Conservation (phyloP, 31 red algal genomes). For the Odonthalia washingtoniensis region DNA sequence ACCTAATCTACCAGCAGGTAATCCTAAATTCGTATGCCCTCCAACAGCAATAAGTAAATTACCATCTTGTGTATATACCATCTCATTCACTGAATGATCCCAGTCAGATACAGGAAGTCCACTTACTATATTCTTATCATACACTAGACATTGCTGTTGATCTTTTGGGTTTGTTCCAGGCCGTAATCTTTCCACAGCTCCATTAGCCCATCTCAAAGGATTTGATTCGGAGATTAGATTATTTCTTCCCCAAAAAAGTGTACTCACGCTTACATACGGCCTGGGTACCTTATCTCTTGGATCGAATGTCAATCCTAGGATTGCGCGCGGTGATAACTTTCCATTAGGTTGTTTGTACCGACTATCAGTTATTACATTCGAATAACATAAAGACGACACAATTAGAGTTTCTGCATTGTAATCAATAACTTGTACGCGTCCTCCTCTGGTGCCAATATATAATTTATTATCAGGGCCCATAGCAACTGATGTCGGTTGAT, state of each 20-base stretch:
- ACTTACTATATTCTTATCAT: slow-evolving; percentile 50
- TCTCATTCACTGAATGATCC: slow-evolving; percentile 60
- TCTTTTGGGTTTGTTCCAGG: slow-evolving; percentile 47
- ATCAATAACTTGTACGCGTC: slow-evolving; percentile 53
- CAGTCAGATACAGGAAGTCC: slow-evolving; percentile 61
- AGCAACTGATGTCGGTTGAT: slow-evolving; percentile 45
- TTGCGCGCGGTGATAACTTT: slow-evolving; percentile 35
- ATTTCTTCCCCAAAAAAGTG: slow-evolving; percentile 42
- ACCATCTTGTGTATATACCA: slow-evolving; percentile 68
- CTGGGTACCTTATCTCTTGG: slow-evolving; percentile 48
- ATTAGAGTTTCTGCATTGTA: slow-evolving; percentile 42
- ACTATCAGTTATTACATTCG: slow-evolving; percentile 37
- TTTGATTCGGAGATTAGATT: slow-evolving; percentile 28
- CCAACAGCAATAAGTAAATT: slow-evolving; percentile 80
- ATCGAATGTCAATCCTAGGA: slow-evolving; percentile 64
- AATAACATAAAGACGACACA: slow-evolving; percentile 53
- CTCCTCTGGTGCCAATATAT: slow-evolving; percentile 58
- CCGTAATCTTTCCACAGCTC: slow-evolving; percentile 59
- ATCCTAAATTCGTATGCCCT: slow-evolving; percentile 71
- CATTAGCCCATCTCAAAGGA: slow-evolving; percentile 52
- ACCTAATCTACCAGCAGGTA: slow-evolving; percentile 55
- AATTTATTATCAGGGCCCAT: slow-evolving; percentile 52
- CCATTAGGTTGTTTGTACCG: slow-evolving; percentile 12
- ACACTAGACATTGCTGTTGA: slow-evolving; percentile 47
- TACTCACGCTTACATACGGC: slow-evolving; percentile 56